Percentiles rank a stretch among this genome's conserved stretches.
These are phyloP conservation scores for Apiospora sp. DNA, from an alignment of 2,329 filamentous ascomycete genomes.

Conservation along the genomic window DNA sequence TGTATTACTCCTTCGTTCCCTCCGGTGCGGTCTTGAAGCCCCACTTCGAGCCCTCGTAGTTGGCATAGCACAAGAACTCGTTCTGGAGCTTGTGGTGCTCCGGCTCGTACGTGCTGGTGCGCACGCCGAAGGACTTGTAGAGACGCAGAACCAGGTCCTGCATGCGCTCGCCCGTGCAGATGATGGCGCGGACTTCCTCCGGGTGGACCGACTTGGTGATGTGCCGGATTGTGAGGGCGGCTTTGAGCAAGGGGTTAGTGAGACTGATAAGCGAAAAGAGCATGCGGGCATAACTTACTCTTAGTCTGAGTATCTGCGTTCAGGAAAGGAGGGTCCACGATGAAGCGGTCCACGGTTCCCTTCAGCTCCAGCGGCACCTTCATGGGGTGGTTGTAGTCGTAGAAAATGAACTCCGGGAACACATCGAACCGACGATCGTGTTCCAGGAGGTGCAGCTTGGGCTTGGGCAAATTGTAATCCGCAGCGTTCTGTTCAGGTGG, in stretches of 20 bases:
- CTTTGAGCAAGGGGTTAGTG: slow-evolving; percentile 46
- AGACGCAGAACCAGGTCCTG: slow-evolving; percentile 68
- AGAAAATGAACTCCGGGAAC: slow-evolving; percentile 77
- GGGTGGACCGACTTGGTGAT: slow-evolving; percentile 60
- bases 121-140: slow-evolving; percentile 69
- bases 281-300: slow-evolving; percentile 52
- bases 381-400: slow-evolving; percentile 76
- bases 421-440: slow-evolving; percentile 77
- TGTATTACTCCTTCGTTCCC: not conserved
- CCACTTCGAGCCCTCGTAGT: slow-evolving; percentile 71
- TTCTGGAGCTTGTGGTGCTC: slow-evolving; percentile 78
- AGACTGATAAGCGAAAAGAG: not conserved
- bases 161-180: slow-evolving; percentile 84
- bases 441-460: slow-evolving; percentile 73
- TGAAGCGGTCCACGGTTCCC: slow-evolving; percentile 71
- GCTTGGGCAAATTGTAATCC: slow-evolving; percentile 48
- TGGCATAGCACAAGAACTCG: slow-evolving; percentile 82
- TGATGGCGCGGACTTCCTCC: slow-evolving; percentile 56
- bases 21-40: slow-evolving; percentile 37
- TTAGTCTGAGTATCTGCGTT: slow-evolving; percentile 84
- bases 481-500: slow-evolving; percentile 28
- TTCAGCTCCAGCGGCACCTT: slow-evolving; percentile 70
- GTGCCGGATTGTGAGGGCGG: slow-evolving; percentile 71
- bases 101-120: slow-evolving; percentile 73
- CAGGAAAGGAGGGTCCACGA: slow-evolving; percentile 81